Conservation (phyloP, 306 rosid species). For the Hippophae gyantsensis region DNA sequence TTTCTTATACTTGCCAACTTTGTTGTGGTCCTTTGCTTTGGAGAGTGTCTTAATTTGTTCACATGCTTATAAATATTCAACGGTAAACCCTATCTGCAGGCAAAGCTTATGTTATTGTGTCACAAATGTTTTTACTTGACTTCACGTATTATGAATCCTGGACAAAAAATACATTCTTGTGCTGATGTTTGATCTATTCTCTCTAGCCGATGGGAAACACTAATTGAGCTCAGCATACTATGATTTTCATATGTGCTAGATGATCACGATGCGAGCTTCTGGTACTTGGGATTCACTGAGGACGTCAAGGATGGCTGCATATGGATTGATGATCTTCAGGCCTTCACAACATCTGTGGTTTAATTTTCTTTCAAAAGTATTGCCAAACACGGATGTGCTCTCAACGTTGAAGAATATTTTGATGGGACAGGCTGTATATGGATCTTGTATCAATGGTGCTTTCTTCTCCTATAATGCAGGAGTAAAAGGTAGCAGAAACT, state of each 20-base stretch:
- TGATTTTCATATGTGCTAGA: constrained; percentile 21
- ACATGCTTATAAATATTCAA: too few species aligned
- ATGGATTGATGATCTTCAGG: constrained; percentile 60
- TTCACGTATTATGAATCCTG: too few species aligned
- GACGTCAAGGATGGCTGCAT: constrained; percentile 54
- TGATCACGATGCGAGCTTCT: constrained; percentile 38
- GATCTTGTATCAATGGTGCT: constrained; percentile 46
- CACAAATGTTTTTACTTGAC: too few species aligned
- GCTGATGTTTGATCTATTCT: too few species aligned
- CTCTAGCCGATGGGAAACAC: too few species aligned
- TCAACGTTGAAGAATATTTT: constrained; percentile 62
- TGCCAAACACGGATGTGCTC: constrained; percentile 45
- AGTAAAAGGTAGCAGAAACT: constrained; percentile 40
- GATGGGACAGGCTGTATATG: constrained; percentile 57
- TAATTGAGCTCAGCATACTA: too few species aligned
- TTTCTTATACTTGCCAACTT: too few species aligned
- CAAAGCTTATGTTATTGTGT: too few species aligned
- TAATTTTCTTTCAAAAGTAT: constrained; percentile 37
- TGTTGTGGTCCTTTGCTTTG: too few species aligned
- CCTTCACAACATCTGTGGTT: constrained; percentile 79
- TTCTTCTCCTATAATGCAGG: constrained; percentile 68
- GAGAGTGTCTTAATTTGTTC: too few species aligned
- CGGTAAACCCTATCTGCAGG: too few species aligned
- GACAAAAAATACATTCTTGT: too few species aligned
- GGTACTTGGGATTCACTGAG: constrained; percentile 41